Conservation (phyloP, 306 rosid genomes). For the Geum urbanum region DNA sequence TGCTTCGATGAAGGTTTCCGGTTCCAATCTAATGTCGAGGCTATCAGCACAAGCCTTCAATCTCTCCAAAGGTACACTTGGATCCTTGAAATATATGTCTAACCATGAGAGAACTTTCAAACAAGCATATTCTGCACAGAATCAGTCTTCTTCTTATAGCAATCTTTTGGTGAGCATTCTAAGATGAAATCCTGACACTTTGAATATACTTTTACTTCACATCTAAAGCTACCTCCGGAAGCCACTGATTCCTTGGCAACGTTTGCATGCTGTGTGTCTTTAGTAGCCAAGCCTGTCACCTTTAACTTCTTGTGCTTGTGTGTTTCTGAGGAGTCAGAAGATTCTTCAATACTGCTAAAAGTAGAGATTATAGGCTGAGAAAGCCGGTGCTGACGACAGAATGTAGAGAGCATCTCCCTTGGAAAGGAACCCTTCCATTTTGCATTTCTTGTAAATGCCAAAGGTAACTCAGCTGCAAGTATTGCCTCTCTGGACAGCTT, state of each 20-base stretch:
- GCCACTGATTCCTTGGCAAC: constrained; percentile 36
- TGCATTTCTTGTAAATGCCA: constrained; percentile 51
- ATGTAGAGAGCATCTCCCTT: constrained; percentile 65
- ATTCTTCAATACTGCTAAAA: constrained; percentile 30
- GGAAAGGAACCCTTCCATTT: constrained; percentile 93
- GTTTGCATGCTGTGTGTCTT: constrained; percentile 31
- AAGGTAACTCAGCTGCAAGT: constrained; percentile 73
- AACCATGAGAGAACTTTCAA: constrained; percentile 74
- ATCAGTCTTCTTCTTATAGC: constrained; percentile 66
- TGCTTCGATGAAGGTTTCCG: constrained; percentile 34
- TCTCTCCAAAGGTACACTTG: constrained; percentile 37
- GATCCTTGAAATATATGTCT: constrained; percentile 52
- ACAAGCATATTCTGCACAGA: constrained; percentile 73
- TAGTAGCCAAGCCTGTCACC: constrained; percentile 36
- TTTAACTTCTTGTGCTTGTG: constrained; percentile 46
- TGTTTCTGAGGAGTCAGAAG: constrained; percentile 44
- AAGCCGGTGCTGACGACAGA: constrained; percentile 86
- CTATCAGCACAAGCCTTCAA: constrained; percentile 40
- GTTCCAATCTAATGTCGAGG: constrained; percentile 45
- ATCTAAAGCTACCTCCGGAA: constrained; percentile 44
- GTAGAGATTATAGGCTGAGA: constrained; percentile 61
- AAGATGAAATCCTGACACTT: constrained; percentile 53
- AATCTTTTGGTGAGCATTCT: constrained; percentile 55
- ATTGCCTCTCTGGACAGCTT: constrained; percentile 81
- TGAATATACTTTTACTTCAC: constrained; percentile 61